Evolutionary conservation across 768 basidiomycete genomes (phyloP).

Genomic region (Imleria badia): DNA sequence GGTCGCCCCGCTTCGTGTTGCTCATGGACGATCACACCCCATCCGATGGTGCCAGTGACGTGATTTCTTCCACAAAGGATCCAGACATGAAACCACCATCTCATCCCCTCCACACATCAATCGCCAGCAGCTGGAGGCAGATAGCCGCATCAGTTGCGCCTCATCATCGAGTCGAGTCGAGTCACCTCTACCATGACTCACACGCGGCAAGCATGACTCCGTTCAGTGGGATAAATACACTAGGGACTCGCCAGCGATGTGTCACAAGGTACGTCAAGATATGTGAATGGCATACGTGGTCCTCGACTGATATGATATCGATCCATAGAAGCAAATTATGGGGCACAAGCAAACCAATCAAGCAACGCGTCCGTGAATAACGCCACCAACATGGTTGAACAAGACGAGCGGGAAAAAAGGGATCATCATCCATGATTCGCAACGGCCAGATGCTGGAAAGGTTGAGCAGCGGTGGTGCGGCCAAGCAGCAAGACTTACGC

Average conservation of each 20-base stretch:
- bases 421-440: background rate
- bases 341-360: background rate
- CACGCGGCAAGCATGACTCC: background rate
- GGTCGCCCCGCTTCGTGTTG: background rate
- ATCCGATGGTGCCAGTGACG: background rate
- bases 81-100: too few species aligned
- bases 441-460: background rate
- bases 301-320: conserved; percentile 22
- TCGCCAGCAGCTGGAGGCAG: background rate
- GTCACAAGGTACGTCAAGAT: conserved; percentile 17
- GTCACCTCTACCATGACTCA: conserved; percentile 10
- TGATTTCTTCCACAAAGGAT: background rate
- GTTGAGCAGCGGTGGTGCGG: conserved; percentile 18
- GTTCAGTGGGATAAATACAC: conserved; percentile 10
- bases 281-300: conserved; percentile 4
- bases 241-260: conserved; percentile 17
- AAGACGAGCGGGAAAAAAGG: background rate
- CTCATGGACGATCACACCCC: background rate
- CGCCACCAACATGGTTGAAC: background rate
- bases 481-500: conserved; percentile 24
- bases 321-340: conserved; percentile 9
- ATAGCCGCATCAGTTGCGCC: background rate
- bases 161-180: background rate
- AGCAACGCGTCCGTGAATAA: background rate
- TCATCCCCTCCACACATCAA: background rate